phyloP scores from a whole-genome alignment of 2,329 filamentous ascomycete genomes.

The Penicillium sp. region DNA sequence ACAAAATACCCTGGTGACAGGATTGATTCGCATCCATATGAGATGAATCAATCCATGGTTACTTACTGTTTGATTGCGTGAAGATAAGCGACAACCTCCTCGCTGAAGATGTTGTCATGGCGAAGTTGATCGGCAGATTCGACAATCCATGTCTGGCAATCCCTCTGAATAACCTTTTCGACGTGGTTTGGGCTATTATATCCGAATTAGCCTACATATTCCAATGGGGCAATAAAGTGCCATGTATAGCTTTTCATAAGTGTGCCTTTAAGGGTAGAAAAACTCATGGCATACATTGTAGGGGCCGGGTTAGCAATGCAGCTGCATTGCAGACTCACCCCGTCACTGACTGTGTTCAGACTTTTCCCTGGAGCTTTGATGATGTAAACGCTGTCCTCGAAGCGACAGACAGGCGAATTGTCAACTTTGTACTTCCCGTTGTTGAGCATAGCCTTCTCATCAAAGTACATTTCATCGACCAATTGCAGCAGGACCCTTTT shows the following conservation, averaged over 20 bases:
- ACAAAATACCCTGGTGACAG: background rate
- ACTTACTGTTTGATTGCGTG: constrained; percentile 24
- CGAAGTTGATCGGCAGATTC: constrained; percentile 34
- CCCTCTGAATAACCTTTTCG: constrained; percentile 27
- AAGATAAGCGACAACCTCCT: constrained; percentile 26
- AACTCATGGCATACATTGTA: background rate
- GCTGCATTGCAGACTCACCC: background rate
- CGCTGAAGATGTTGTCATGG: constrained; percentile 26
- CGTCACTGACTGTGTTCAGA: constrained; percentile 3
- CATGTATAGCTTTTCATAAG: too few species aligned
- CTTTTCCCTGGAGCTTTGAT: constrained; percentile 3
- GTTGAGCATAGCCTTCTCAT: constrained; percentile 29
- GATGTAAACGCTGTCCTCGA: constrained; percentile 26
- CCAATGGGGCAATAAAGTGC: too few species aligned
- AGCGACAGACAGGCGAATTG: constrained; percentile 22
- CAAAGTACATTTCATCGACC: constrained; percentile 23
- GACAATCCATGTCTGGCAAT: constrained; percentile 41
- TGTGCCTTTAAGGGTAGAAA: background rate
- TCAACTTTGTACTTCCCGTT: constrained; percentile 19
- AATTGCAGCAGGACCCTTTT: constrained; percentile 32
- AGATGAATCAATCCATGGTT: background rate
- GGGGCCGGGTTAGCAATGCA: background rate
- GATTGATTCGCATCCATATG: background rate
- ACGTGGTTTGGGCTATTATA: background rate
- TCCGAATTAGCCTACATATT: background rate